Base-by-base conservation (phyloP, 1,284 basidiomycete species). In the Amylostereum areolatum region DNA sequence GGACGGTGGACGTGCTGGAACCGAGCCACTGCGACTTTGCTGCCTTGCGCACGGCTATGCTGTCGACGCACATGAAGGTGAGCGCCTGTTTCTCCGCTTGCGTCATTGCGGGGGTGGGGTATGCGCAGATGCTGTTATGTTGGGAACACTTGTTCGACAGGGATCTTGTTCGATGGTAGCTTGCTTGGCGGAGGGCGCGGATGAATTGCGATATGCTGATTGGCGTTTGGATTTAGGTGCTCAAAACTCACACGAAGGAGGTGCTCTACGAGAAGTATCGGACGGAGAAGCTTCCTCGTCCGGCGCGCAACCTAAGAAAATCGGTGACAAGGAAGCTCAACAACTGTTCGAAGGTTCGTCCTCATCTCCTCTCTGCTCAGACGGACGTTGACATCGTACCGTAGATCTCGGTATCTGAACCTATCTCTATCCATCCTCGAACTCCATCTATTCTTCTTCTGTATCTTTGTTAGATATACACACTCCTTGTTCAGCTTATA, bases 11-110 rank as follows among this genome's bases (percentile, higher is more conserved):
- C 65, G 89, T 91, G 52, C 78, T 92, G 41, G 76, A 89, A 62
- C 88, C 89, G 47, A 74, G 73, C 44, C 89, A 92, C 59, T 92
- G 89, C 57, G 89, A 92, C 66, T 91, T 89, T 62, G 78, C 86
- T 44, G 85, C 89, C 54, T 67, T 92, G 65, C 76, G 89, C 56
- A 89, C 85, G 18, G 83, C 85, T 45, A 76, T 91, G 44, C 65
- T 92, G 54, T 83, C 85, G 28, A 90, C 85, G 43, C 87, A 90
- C 67, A 74, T 89, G 66, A 88, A 86, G 72, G 88, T 88, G 51
- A 18, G 18, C 48, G 75, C 68, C 30, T 25, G 18, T 12, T 28
- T 28, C 48, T 18, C 45, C 52, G 40, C 43, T 45, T 45, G 9
- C 42, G 53, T 53, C 52, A 49, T 52, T 57, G 49, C 51, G 9